Base-by-base conservation (phyloP, 306 rosid species). In the Glycyrrhiza uralensis region DNA sequence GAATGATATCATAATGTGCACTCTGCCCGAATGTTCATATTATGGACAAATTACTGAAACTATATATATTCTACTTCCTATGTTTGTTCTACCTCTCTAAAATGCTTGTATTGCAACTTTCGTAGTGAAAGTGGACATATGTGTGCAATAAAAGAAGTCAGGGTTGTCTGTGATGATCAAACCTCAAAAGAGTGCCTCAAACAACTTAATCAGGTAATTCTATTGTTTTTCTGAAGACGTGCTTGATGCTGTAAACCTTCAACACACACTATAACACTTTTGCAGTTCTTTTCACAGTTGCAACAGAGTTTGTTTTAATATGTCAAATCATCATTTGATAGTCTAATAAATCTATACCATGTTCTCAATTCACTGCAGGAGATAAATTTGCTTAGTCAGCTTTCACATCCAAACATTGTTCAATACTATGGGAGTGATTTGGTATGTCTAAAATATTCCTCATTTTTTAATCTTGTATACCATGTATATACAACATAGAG, bases 121-220 rank as follows among this genome's bases (percentile, higher is more conserved):
- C 76, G 7, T 80, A 94, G 99, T 79, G 90, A 88, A 78, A 92
- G 93, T 32, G 99, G 99, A 72, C 97, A 91, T 62, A 82, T 94
- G 92, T 91, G 97, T 85, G 99, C 99, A 56, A 94, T 94, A 58
- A 94, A 94, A 76, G 99, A 94, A 88, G 97, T 94, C 76, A 85
- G 86, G 88, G 85, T 85, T 84, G 85, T 87, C 45, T 76, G 81
- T 41, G 99, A 94, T 62, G 99, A 94, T 77, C 90, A 78, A 56
- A 73, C 97, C 11, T 86, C 92, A 3, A 89, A 88, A 83, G 99
- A 94, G 86, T 89, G 96, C 84, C 96, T 91, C 81, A 91, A 87
- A 82, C 99, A 94, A 82, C 93, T 94, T 77, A 87, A 86, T 78
- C 99, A 94, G 91, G 99, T 94, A 85, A 76, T 41, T 61, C 13